Percentiles rank a stretch among this genome's conserved stretches.
phyloP scores from a whole-genome alignment of 2,329 filamentous ascomycete species.

The Aureobasidium sp. region DNA sequence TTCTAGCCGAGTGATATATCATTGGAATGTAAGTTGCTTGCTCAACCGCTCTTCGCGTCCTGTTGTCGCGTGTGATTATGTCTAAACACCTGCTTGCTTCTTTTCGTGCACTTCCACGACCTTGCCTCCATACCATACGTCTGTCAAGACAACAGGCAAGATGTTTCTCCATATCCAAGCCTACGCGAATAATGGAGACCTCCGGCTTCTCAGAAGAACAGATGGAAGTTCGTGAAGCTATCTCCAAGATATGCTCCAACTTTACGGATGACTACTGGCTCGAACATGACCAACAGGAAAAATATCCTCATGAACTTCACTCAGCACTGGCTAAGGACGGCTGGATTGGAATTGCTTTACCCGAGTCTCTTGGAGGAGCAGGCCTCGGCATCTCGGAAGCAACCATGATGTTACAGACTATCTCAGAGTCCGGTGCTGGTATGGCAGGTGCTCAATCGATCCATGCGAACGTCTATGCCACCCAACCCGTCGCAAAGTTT shows the following conservation, averaged over 20 bases:
- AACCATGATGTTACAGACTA: conserved; percentile 81
- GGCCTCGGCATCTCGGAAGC: conserved; percentile 69
- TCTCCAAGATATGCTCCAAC: conserved; percentile 34
- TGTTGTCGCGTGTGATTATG: not conserved
- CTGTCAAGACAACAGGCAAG: not conserved
- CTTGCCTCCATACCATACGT: not conserved
- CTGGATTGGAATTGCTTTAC: conserved; percentile 74
- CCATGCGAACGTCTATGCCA: conserved; percentile 61
- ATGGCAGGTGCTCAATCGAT: conserved; percentile 59
- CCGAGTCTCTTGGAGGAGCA: conserved; percentile 64
- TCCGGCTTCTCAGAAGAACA: conserved; percentile 34
- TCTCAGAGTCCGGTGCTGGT: conserved; percentile 66
- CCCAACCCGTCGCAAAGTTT: conserved; percentile 65
- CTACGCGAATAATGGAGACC: conserved; percentile 14
- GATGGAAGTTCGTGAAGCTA: conserved; percentile 33
- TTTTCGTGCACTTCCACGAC: not conserved
- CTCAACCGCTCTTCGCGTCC: too few relatives aligned
- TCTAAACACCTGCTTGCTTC: not conserved
- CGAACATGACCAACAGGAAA: conserved; percentile 58
- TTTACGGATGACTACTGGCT: conserved; percentile 57
- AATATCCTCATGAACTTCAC: conserved; percentile 69
- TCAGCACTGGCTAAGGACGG: conserved; percentile 64
- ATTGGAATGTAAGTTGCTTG: not conserved
- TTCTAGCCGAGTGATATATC: not conserved
- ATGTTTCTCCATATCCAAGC: conserved; percentile 20